These are phyloP conservation scores for Colletotrichum lentis DNA, from an alignment of 2,329 filamentous ascomycete genomes.

Conservation along the genomic window DNA sequence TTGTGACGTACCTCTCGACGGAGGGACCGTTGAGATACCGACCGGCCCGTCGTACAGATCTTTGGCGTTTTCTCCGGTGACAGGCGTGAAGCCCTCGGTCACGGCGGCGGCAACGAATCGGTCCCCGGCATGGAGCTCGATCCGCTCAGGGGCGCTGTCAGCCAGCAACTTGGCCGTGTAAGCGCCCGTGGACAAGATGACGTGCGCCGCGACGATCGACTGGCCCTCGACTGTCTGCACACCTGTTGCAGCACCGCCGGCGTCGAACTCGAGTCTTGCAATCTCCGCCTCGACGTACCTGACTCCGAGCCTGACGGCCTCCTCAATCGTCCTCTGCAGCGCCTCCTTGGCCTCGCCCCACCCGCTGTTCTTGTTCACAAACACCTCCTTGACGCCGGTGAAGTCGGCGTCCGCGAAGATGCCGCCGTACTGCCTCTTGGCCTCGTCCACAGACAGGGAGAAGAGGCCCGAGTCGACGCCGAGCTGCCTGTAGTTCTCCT, in stretches of 20 bases:
- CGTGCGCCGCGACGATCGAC: constrained; percentile 56
- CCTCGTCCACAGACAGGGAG: constrained; percentile 57
- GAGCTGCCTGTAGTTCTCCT: constrained; percentile 45
- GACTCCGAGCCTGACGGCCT: constrained; percentile 58
- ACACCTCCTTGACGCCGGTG: constrained; percentile 59
- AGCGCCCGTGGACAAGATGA: constrained; percentile 59
- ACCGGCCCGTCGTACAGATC: constrained; percentile 54
- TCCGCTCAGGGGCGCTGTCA: constrained; percentile 52
- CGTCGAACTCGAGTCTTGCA: constrained; percentile 50
- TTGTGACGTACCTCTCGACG: constrained; percentile 17
- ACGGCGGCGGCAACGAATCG: constrained; percentile 63
- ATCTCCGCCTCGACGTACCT: constrained; percentile 59
- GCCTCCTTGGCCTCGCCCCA: constrained; percentile 65
- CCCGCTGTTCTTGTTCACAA: constrained; percentile 63
- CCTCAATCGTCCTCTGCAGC: constrained; percentile 56
- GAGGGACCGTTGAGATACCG: constrained; percentile 41
- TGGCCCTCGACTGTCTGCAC: constrained; percentile 57
- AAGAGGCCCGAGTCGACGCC: constrained; percentile 46
- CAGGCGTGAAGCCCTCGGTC: constrained; percentile 56
- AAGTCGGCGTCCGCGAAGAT: constrained; percentile 64
- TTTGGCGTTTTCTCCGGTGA: constrained; percentile 51
- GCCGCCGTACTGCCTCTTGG: constrained; percentile 57
- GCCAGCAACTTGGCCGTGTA: constrained; percentile 60
- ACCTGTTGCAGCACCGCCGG: constrained; percentile 55
- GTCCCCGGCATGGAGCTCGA: constrained; percentile 55